Conservation (phyloP, 139 green algal genomes). For the Tetraselmis striata region DNA sequence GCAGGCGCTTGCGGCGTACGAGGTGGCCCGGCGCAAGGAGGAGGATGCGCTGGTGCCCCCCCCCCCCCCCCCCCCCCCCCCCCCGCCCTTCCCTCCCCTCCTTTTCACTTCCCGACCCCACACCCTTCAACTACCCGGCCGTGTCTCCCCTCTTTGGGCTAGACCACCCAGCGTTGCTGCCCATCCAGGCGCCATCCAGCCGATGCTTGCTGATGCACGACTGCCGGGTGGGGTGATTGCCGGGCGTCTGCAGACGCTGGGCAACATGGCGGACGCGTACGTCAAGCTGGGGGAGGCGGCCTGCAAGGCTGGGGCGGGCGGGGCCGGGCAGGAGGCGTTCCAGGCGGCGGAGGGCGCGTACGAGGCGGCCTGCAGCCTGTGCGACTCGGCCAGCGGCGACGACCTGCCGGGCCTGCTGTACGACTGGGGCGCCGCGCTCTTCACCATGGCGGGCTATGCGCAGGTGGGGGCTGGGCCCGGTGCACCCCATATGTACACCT, state of each 20-base stretch:
- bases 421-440: constrained; percentile 68
- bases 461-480: not conserved
- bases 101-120: no score
- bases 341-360: not conserved
- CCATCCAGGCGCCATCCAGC: not conserved
- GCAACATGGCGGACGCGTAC: constrained; percentile 9
- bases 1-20: not conserved
- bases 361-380: not conserved
- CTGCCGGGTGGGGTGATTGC: no score
- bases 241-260: constrained; percentile 4
- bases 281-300: constrained; percentile 6
- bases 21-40: not conserved
- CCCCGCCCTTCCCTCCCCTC: no score
- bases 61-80: not conserved
- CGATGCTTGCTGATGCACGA: not conserved
- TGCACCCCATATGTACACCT: no score
- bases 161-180: not conserved
- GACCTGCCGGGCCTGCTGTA: constrained; percentile 61
- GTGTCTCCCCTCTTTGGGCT: no score
- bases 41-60: constrained; percentile 2
- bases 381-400: constrained; percentile 15
- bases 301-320: not conserved
- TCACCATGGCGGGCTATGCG: constrained; percentile 12
- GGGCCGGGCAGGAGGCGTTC: not conserved
- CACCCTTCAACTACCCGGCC: no score